phyloP scores from a whole-genome alignment of 345 rosid species.

The Anastatica hierochuntica region DNA sequence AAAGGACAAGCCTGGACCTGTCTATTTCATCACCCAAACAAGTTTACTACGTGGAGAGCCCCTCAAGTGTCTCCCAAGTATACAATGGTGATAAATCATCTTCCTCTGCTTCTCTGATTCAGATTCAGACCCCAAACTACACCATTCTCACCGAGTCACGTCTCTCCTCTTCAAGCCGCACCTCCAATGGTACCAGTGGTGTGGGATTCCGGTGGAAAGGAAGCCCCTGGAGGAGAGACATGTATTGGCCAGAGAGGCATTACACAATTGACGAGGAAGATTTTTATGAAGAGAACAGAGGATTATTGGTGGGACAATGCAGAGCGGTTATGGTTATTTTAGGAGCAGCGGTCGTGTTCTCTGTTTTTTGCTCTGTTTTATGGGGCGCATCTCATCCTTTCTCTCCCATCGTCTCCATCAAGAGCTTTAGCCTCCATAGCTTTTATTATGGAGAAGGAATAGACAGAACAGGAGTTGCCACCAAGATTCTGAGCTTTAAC shows the following conservation, averaged over 20 bases:
- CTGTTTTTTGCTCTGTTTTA: constrained; percentile 57
- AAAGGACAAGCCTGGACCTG: constrained; percentile 54
- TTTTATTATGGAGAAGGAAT: constrained; percentile 69
- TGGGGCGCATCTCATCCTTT: constrained; percentile 80
- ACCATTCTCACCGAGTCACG: constrained; percentile 25
- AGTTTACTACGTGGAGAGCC: constrained; percentile 65
- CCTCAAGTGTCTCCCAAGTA: constrained; percentile 55
- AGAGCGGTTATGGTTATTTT: constrained; percentile 44
- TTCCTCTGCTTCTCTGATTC: constrained; percentile 28
- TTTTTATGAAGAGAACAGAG: constrained; percentile 26
- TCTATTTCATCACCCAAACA: constrained; percentile 74
- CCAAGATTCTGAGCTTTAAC: constrained; percentile 57
- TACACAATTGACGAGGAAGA: constrained; percentile 65
- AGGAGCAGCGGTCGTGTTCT: constrained; percentile 40
- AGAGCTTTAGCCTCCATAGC: constrained; percentile 50
- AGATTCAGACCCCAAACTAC: constrained; percentile 25
- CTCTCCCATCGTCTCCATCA: constrained; percentile 42
- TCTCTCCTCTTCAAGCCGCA: constrained; percentile 28
- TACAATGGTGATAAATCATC: constrained; percentile 77
- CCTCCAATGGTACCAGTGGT: constrained; percentile 17
- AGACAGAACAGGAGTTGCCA: constrained; percentile 69
- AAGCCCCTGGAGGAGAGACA: constrained; percentile 44
- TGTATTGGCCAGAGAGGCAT: constrained; percentile 63
- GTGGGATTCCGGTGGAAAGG: constrained; percentile 42
- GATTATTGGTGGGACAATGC: constrained; percentile 36